Percentiles rank a stretch among this genome's conserved stretches.
Conservation (phyloP, 768 basidiomycete species). For the Amanita fuliginea region DNA sequence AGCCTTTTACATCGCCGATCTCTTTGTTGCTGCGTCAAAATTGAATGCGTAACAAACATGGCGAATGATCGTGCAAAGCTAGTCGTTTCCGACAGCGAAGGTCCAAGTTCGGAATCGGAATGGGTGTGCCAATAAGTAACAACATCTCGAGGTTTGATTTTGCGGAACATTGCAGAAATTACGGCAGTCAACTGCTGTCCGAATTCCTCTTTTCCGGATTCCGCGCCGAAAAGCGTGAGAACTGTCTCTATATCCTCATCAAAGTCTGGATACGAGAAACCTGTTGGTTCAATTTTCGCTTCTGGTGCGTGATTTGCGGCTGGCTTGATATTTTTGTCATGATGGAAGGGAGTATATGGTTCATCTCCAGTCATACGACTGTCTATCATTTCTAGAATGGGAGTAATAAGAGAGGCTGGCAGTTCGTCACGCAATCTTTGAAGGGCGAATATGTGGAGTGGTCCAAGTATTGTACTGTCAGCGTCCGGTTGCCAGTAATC, state of each 20-base stretch:
- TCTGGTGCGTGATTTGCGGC: neutral
- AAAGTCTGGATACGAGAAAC: conserved; percentile 15
- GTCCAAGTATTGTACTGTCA: conserved; percentile 31
- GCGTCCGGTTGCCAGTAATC: conserved; percentile 48
- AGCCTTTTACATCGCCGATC: conserved; percentile 19
- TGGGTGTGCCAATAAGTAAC: conserved; percentile 24
- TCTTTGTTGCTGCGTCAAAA: conserved; percentile 13
- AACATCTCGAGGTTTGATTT: conserved; percentile 31
- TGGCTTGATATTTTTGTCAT: neutral
- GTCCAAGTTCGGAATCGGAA: conserved; percentile 3
- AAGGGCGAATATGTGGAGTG: conserved; percentile 15
- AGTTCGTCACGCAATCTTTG: conserved; percentile 17
- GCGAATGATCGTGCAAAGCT: conserved; percentile 24
- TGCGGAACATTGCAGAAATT: conserved; percentile 24
- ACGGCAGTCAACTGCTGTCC: conserved; percentile 33
- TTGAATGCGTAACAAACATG: conserved; percentile 27
- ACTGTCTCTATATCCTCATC: conserved; percentile 15
- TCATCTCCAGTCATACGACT: conserved; percentile 5
- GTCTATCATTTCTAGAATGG: conserved; percentile 6
- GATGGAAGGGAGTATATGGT: neutral
- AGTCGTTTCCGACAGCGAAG: conserved; percentile 15
- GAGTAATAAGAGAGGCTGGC: conserved; percentile 14
- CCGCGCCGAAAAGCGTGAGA: conserved; percentile 20
- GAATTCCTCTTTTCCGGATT: conserved; percentile 28
- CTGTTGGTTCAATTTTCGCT: conserved; percentile 12